phyloP scores from a whole-genome alignment of 345 rosid species.

The Zanthoxylum bungeanum region DNA sequence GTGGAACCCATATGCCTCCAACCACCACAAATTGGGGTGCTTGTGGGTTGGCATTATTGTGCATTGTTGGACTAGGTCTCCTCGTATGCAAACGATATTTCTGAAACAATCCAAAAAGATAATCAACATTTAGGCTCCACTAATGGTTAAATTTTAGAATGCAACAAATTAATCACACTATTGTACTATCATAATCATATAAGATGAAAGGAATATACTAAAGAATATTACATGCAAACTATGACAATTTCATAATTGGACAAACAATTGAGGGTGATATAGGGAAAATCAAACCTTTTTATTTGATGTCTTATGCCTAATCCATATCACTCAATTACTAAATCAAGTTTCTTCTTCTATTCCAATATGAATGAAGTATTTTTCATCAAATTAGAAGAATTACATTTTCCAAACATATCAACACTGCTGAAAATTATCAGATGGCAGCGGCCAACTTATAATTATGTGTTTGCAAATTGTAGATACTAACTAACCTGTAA shows the following conservation, averaged over 20 bases:
- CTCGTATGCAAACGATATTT: slow-evolving; percentile 90
- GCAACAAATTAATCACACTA: neutral
- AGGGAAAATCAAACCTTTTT: too few relatives aligned
- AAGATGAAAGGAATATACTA: neutral
- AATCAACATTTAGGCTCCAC: too few relatives aligned
- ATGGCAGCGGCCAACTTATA: too few relatives aligned
- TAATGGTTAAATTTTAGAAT: too few relatives aligned
- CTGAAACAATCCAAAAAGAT: slow-evolving; percentile 31
- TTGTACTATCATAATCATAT: neutral
- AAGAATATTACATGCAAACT: too few relatives aligned
- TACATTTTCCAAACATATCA: too few relatives aligned
- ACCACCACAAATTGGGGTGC: slow-evolving; percentile 85
- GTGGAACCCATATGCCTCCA: slow-evolving; percentile 87
- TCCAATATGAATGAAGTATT: neutral
- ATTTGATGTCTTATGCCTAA: neutral
- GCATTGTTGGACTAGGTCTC: slow-evolving; percentile 57
- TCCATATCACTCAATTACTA: neutral
- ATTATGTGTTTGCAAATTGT: too few relatives aligned
- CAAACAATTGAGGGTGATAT: too few relatives aligned
- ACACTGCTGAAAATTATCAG: too few relatives aligned
- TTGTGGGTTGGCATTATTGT: slow-evolving; percentile 40
- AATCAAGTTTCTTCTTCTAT: neutral
- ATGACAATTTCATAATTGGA: too few relatives aligned
- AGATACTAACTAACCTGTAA: slow-evolving; percentile 72
- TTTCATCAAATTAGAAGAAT: too few relatives aligned